phyloP scores from a whole-genome alignment of 305 asterid genomes.

The Plantago coronopus region DNA sequence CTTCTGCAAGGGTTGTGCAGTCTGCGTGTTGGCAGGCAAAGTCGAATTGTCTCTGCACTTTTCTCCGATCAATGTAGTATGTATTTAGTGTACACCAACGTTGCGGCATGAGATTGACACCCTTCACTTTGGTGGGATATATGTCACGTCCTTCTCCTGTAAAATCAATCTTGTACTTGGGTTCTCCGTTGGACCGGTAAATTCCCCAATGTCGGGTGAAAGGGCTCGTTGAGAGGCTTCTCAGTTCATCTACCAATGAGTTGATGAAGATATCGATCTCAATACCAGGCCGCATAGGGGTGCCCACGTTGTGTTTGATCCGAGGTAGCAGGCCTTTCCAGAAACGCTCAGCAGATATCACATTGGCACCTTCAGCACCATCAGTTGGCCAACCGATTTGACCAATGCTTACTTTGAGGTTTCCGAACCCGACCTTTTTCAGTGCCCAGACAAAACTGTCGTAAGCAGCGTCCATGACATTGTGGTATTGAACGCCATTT shows the following conservation, averaged over 20 bases:
- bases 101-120: slow-evolving; percentile 33
- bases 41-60: neutral
- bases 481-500: slow-evolving; percentile 29
- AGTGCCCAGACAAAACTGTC: slow-evolving; percentile 38
- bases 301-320: slow-evolving; percentile 32
- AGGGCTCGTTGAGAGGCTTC: rapidly evolving
- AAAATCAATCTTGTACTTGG: slow-evolving; percentile 51
- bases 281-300: slow-evolving; percentile 36
- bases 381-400: slow-evolving; percentile 57
- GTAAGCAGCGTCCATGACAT: slow-evolving; percentile 28
- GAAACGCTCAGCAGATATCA: slow-evolving; percentile 28
- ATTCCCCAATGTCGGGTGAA: slow-evolving; percentile 45
- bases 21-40: slow-evolving; percentile 26
- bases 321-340: slow-evolving; percentile 27
- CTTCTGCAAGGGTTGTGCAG: slow-evolving; percentile 29
- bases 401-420: slow-evolving; percentile 25
- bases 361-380: slow-evolving; percentile 28
- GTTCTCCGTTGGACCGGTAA: slow-evolving; percentile 39
- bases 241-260: slow-evolving; percentile 30
- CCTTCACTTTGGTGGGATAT: slow-evolving; percentile 32
- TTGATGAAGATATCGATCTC: slow-evolving; percentile 30
- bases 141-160: slow-evolving; percentile 34
- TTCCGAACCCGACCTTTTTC: slow-evolving; percentile 23
- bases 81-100: slow-evolving; percentile 45
- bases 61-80: neutral